These are phyloP conservation scores for Scalesia atractyloides DNA, from an alignment of 129 eudicot species.

Conservation along the genomic window DNA sequence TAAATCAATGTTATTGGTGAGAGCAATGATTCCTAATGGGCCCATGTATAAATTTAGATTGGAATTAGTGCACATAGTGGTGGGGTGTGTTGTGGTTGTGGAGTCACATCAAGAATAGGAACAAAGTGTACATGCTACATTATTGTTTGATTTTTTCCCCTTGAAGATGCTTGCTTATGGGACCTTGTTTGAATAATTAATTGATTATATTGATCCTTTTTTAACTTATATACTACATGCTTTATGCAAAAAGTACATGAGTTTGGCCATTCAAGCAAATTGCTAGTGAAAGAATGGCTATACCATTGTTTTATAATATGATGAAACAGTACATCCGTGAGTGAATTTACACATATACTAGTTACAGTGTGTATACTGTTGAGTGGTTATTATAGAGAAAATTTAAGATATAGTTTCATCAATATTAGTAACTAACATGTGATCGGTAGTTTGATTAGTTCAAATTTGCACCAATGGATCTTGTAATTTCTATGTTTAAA, in stretches of 20 bases:
- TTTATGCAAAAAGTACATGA: constrained; percentile 2
- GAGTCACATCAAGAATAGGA: constrained; percentile 35
- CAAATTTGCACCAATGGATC: not conserved
- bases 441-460: constrained; percentile 4
- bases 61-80: constrained; percentile 9
- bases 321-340: constrained; percentile 15
- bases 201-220: not conserved
- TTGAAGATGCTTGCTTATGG: constrained; percentile 16
- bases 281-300: not conserved
- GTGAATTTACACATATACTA: constrained; percentile 3
- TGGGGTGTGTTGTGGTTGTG: constrained; percentile 33
- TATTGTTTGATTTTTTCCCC: not conserved
- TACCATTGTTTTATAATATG: constrained; percentile 6
- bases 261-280: not conserved
- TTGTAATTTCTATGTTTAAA: constrained; percentile 7
- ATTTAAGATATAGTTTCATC: constrained; percentile 13
- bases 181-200: constrained; percentile 8
- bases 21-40: constrained; percentile 8
- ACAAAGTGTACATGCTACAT: constrained; percentile 29
- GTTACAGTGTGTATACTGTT: constrained; percentile 11
- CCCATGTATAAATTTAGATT: not conserved
- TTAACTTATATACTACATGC: not conserved
- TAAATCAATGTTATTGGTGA: constrained; percentile 7
- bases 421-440: constrained; percentile 5
- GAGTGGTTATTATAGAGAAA: constrained; percentile 17